Evolutionary conservation across 1,139 yeast genomes (phyloP).

Genomic region (Saccharomyces hybrid): DNA sequence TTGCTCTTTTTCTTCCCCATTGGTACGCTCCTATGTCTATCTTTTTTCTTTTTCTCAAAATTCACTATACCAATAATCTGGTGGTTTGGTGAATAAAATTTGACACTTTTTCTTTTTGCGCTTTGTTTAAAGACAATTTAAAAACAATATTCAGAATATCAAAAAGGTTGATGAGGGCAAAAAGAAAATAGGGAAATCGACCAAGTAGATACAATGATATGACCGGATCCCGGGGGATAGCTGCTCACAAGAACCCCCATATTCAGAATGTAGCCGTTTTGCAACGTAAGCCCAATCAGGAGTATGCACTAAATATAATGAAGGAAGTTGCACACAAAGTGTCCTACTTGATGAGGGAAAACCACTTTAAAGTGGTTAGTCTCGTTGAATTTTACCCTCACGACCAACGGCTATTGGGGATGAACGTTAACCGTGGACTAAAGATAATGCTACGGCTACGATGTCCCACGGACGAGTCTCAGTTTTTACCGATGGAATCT

Average conservation of each 20-base stretch:
- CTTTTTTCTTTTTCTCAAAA: background rate
- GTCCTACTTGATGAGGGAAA: slow-evolving; percentile 68
- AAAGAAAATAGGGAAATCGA: background rate
- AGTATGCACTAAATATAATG: slow-evolving; percentile 49
- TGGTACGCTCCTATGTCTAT: background rate
- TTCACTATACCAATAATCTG: too few relatives aligned
- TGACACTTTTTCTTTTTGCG: background rate
- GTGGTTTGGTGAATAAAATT: background rate
- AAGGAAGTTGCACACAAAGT: slow-evolving; percentile 56
- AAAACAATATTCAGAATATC: background rate
- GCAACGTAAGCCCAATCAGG: slow-evolving; percentile 46
- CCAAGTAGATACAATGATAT: background rate
- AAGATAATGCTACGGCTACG: slow-evolving; percentile 70
- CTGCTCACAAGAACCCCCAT: slow-evolving; percentile 18
- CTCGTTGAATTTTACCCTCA: slow-evolving; percentile 82
- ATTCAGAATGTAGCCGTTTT: slow-evolving; percentile 44
- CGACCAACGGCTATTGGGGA: slow-evolving; percentile 57
- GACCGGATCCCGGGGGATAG: background rate
- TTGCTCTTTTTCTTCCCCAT: background rate
- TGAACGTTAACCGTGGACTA: slow-evolving; percentile 76
- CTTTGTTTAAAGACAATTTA: background rate
- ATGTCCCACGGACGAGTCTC: slow-evolving; percentile 45
- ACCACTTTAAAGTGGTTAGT: slow-evolving; percentile 57
- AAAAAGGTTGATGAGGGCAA: background rate
- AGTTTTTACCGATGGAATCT: slow-evolving; percentile 60